Evolutionary conservation across 1,284 basidiomycete species (phyloP), one percentile per base, ranked within the genome.

Genomic region (Pseudozyma flocculosa): DNA sequence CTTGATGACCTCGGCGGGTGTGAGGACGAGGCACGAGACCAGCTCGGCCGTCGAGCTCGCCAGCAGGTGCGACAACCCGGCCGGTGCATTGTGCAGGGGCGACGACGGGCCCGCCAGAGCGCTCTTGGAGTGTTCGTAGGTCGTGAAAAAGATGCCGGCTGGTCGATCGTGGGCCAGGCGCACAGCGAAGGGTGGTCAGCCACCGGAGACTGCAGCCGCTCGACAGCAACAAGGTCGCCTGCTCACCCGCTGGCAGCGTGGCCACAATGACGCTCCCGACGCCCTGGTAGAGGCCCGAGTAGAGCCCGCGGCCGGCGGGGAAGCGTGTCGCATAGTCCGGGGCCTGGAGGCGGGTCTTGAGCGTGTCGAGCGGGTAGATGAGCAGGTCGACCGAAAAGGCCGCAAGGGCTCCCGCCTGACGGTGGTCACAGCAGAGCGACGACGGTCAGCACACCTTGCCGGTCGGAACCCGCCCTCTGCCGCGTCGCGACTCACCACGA

Each of bases 231-330:
- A n/a, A n/a, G n/a, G n/a, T n/a, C n/a, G n/a, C n/a, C n/a, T n/a
- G n/a, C 41, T 43, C 41, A 43, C 41, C 41, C 76, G 94, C 94
- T 0, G 95, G 94, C 11, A 94, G 92, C 72, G 92, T 93, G 14
- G 95, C 95, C 11, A 96, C 86, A 1, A 92, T 87, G 4, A 97
- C 93, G 78, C 92, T 95, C n/a, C 92, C 93, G 4, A 99, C 82
- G 13, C 95, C 94, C 70, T 89, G 88, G 80, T 99, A 99, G 9
- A 98, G 85, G 4, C 92, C 92, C 43, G 81, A 85, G 78, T 98
- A 91, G 0, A 66, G 63, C 4, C 92, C 94, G 13, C 94, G 92
- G 1, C 91, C 87, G 21, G 82, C 81, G 45, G 85, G 79, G 78
- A 98, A 97, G 2, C 94, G 93, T 71, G 59, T 54, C 1, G 43